phyloP scores from a whole-genome alignment of 768 basidiomycete genomes.

The Xerocomellus chrysenteron region DNA sequence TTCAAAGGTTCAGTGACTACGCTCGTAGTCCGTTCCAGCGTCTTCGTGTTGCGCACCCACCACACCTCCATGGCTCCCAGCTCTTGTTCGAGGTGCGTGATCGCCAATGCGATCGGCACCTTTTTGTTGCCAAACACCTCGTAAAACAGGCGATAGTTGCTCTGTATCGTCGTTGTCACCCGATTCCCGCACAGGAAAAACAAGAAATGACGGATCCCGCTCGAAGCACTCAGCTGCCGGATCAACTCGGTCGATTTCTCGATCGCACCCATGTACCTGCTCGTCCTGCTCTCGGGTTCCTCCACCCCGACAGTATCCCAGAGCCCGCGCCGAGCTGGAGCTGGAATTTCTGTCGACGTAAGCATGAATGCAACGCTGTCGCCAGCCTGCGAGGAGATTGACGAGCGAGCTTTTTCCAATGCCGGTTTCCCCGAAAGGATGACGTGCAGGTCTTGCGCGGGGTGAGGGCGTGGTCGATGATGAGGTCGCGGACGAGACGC shows the following conservation, averaged over 20 bases:
- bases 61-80: constrained; percentile 27
- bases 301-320: constrained; percentile 36
- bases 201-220: constrained; percentile 32
- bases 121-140: constrained; percentile 38
- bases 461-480: constrained; percentile 22
- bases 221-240: constrained; percentile 22
- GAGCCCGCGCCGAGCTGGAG: constrained; percentile 25
- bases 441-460: constrained; percentile 29
- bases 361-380: constrained; percentile 35
- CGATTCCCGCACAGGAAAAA: constrained; percentile 34
- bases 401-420: constrained; percentile 33
- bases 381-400: constrained; percentile 40
- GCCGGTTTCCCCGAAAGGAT: constrained; percentile 45
- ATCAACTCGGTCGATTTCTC: constrained; percentile 33
- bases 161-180: constrained; percentile 28
- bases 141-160: constrained; percentile 36
- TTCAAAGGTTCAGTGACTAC: too few relatives aligned
- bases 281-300: constrained; percentile 16
- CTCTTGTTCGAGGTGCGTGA: constrained; percentile 40
- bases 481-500: constrained; percentile 24
- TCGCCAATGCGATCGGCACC: constrained; percentile 40
- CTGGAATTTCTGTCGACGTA: constrained; percentile 20
- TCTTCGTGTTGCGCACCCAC: constrained; percentile 28
- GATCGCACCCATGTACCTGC: constrained; percentile 27
- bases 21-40: too few relatives aligned